Evolutionary conservation across 2,329 filamentous ascomycete genomes (phyloP), one percentile per base, ranked within the genome.

Genomic region (Colletotrichum tropicicola): DNA sequence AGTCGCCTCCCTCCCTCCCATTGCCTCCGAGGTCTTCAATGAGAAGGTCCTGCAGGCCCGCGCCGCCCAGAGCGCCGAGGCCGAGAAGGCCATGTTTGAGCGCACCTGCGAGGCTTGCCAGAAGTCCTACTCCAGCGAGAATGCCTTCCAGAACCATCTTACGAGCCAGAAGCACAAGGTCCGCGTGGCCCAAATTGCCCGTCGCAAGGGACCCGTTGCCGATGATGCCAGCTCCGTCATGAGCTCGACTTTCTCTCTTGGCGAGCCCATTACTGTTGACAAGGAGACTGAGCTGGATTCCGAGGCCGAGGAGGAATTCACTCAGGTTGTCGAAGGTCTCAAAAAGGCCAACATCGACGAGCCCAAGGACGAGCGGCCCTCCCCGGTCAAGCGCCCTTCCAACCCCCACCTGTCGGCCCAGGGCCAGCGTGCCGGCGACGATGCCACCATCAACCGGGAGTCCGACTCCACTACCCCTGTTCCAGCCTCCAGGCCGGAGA

Each of bases 101-200:
- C 94, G 92, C 74, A 81, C 84, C 28, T 99, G 96, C 78, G 83
- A 89, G 3, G 86, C 90, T 19, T 99, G 96, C 82, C 87, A 92
- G 73, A 97, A 97, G 83, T 94, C 92, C 13, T 99, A 97, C 79
- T 98, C 91, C 83, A 98, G 94, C 80, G 93, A 98, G 75, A 98
- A 98, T 80, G 95, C 96, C 32, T 98, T 92, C 79, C 89, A 91
- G 74, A 99, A 98, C 79, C 96, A 99, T 75, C 78, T 98, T 60
- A 90, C 89, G 64, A 98, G 94, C 80, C 90, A 93, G 71, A 97
- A 97, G 79, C 96, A 99, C 79, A 93, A 90, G 78, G 90, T 89
- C 71, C 85, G 91, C 62, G 83, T 87, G 30, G 83, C 83, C 43
- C 72, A 79, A 47, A 76, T 77, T 23, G 74, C 76, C 32, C 68